phyloP scores from a whole-genome alignment of 2,329 filamentous ascomycete genomes.

The Fusarium chlamydosporum region DNA sequence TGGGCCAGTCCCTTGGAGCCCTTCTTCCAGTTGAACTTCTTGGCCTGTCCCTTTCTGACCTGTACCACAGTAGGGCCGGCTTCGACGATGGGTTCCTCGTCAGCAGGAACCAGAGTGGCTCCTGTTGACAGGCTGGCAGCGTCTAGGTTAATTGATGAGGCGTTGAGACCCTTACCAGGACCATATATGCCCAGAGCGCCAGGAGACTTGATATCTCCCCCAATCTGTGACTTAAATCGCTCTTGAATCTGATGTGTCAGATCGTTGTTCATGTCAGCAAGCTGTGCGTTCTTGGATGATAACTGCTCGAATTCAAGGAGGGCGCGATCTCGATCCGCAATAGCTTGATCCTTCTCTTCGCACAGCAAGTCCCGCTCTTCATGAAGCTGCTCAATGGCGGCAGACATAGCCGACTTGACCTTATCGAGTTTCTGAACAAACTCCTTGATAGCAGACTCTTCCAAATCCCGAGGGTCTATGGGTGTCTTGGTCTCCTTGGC shows the following conservation, averaged over 20 bases:
- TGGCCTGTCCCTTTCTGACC: conserved; percentile 92
- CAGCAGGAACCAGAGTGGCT: conserved; percentile 71
- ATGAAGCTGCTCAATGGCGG: conserved; percentile 71
- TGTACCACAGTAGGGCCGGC: conserved; percentile 93
- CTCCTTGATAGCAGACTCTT: conserved; percentile 91
- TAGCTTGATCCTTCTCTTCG: conserved; percentile 86
- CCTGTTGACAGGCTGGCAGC: conserved; percentile 68
- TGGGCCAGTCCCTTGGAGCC: conserved; percentile 94
- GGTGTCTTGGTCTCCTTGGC: conserved; percentile 87
- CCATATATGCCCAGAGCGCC: conserved; percentile 72
- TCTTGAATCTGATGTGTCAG: conserved; percentile 94
- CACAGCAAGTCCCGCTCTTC: conserved; percentile 83
- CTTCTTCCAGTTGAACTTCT: conserved; percentile 99
- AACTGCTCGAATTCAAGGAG: conserved; percentile 96
- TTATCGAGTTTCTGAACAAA: conserved; percentile 82
- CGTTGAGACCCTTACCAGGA: conserved; percentile 65
- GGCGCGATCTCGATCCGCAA: conserved; percentile 90
- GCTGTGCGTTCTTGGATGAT: conserved; percentile 92
- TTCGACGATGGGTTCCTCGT: conserved; percentile 77
- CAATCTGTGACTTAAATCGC: conserved; percentile 85
- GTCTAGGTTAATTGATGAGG: conserved; percentile 67
- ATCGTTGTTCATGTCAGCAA: conserved; percentile 95
- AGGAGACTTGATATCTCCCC: conserved; percentile 63
- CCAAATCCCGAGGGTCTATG: conserved; percentile 84
- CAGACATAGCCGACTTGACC: conserved; percentile 71